Conservation (phyloP, 305 asterid genomes). For the Andrographis paniculata region DNA sequence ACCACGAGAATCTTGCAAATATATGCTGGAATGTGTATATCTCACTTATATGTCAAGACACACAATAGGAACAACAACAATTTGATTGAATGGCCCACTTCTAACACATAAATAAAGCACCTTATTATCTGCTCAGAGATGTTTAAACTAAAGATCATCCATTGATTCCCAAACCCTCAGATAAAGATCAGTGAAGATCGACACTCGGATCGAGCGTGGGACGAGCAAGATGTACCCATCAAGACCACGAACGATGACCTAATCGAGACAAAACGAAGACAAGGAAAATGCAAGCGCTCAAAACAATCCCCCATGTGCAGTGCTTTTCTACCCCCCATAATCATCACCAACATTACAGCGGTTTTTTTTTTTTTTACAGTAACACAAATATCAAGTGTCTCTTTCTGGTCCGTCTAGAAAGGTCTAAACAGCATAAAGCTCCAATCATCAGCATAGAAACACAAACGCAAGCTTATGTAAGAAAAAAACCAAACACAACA, state of each 20-base stretch:
- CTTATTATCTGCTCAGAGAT: constrained; percentile 29
- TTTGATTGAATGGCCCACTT: constrained; percentile 17
- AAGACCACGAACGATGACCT: constrained; percentile 26
- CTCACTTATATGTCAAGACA: constrained; percentile 16
- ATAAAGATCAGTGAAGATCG: constrained; percentile 19
- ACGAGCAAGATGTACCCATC: constrained; percentile 25
- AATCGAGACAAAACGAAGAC: constrained; percentile 27
- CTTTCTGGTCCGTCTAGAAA: constrained; percentile 34
- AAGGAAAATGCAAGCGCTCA: constrained; percentile 22
- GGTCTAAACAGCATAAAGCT: constrained; percentile 29
- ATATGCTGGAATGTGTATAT: constrained; percentile 12
- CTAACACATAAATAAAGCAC: constrained; percentile 23
- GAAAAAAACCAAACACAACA: constrained; percentile 14
- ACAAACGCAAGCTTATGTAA: constrained; percentile 17
- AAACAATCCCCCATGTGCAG: constrained; percentile 45
- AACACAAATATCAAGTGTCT: constrained; percentile 16
- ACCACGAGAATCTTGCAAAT: constrained; percentile 13
- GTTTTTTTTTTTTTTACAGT: constrained; percentile 7
- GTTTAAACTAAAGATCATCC: constrained; percentile 48
- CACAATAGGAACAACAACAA: constrained; percentile 9
- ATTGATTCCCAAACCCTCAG: constrained; percentile 20
- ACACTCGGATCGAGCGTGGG: constrained; percentile 23
- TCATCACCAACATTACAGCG: constrained; percentile 22
- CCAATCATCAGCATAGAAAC: constrained; percentile 28
- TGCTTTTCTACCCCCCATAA: constrained; percentile 25